Evolutionary conservation across 2,329 filamentous ascomycete genomes (phyloP).

Genomic region (Hirsutella thompsonii): DNA sequence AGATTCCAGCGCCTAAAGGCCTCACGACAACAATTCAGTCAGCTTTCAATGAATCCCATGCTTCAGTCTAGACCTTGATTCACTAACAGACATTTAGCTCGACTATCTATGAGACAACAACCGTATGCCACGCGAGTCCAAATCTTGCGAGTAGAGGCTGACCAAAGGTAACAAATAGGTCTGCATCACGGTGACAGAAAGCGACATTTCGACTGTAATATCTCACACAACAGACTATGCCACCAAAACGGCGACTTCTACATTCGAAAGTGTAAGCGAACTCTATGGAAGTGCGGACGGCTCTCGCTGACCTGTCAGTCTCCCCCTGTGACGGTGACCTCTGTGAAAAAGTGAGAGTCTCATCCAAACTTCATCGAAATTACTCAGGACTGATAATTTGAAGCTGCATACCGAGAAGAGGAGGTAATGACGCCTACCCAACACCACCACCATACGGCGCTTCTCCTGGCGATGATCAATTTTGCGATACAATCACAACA

Average conservation of each 20-base stretch:
- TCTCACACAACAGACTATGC: slow-evolving; percentile 8
- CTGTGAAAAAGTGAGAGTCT: slow-evolving; percentile 5
- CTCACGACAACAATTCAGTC: background rate
- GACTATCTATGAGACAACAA: background rate
- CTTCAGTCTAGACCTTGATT: background rate
- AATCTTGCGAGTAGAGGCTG: background rate
- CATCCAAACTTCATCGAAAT: background rate
- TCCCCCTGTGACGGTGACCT: slow-evolving; percentile 10
- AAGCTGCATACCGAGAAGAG: slow-evolving; percentile 3
- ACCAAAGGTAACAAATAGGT: slow-evolving; percentile 2
- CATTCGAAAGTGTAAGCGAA: slow-evolving; percentile 6
- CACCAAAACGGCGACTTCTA: slow-evolving; percentile 7
- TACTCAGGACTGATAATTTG: background rate
- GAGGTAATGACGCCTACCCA: background rate
- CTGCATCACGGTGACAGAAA: slow-evolving; percentile 6
- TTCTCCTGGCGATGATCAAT: background rate
- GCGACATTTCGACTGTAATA: slow-evolving; percentile 8
- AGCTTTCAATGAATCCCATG: background rate
- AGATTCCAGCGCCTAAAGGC: background rate
- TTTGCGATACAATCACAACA: slow-evolving; percentile 8
- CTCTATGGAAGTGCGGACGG: background rate
- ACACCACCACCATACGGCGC: background rate
- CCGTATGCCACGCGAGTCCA: background rate
- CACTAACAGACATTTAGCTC: background rate
- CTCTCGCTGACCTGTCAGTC: slow-evolving; percentile 6